These are phyloP conservation scores for Tylopilus sp. DNA, from an alignment of 768 basidiomycete species.

Conservation along the genomic window DNA sequence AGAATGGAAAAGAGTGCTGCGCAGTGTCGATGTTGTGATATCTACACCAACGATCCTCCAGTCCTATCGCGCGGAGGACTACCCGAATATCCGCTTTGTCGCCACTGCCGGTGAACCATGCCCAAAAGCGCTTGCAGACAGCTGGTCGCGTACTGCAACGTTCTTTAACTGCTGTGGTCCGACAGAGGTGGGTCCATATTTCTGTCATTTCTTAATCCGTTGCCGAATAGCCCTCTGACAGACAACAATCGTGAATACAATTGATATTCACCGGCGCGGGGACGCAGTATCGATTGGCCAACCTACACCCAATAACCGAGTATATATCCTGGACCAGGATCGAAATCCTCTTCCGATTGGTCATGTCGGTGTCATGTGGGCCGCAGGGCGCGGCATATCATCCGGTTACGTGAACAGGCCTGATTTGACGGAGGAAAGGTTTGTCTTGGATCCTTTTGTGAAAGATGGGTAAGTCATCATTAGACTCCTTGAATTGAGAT, in stretches of 20 bases:
- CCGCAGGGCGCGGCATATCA: neutral
- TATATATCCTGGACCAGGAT: neutral
- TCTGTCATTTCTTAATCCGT: neutral
- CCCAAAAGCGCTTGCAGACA: neutral
- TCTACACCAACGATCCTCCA: neutral
- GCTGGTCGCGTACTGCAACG: neutral
- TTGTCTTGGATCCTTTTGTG: neutral
- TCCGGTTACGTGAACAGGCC: neutral
- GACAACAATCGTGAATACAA: neutral
- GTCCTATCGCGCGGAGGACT: neutral
- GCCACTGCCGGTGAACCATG: neutral
- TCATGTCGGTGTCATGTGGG: neutral
- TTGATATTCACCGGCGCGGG: neutral
- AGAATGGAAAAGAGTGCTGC: neutral
- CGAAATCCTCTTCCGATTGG: neutral
- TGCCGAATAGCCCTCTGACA: neutral
- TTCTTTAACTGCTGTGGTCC: slow-evolving; percentile 1
- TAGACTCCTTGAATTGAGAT: too few species aligned
- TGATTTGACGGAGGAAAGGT: neutral
- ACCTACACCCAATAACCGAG: neutral
- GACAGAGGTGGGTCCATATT: neutral
- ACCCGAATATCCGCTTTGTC: neutral
- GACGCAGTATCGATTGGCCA: neutral
- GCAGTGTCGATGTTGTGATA: neutral
- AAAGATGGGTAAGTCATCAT: neutral